A percentile compares a stretch with the other conserved stretches of the same genome.
These are phyloP conservation scores for Chaetomium strumarium DNA, from an alignment of 2,329 filamentous ascomycete genomes.

Conservation along the genomic window DNA sequence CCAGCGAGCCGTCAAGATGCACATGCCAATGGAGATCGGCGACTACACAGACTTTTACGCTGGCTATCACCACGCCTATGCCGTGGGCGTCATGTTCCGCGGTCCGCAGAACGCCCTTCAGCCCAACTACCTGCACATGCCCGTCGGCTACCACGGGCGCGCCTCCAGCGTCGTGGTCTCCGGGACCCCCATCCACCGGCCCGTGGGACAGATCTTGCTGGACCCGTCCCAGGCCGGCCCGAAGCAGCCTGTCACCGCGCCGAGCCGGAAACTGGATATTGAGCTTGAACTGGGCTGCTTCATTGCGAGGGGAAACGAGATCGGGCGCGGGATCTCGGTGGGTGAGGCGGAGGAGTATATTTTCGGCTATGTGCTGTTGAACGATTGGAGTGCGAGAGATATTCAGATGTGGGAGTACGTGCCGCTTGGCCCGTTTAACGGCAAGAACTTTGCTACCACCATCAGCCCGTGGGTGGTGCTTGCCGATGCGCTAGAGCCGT, in stretches of 20 bases:
- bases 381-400: slow-evolving; percentile 81
- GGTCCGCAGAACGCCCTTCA: slow-evolving; percentile 67
- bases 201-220: slow-evolving; percentile 66
- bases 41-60: slow-evolving; percentile 87
- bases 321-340: slow-evolving; percentile 60
- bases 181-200: slow-evolving; percentile 66
- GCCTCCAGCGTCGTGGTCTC: slow-evolving; percentile 71
- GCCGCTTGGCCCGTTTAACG: slow-evolving; percentile 74
- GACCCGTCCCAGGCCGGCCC: slow-evolving; percentile 52
- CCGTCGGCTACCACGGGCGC: slow-evolving; percentile 76
- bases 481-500: slow-evolving; percentile 64
- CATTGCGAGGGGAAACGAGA: slow-evolving; percentile 56
- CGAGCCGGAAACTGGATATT: slow-evolving; percentile 65
- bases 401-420: slow-evolving; percentile 83
- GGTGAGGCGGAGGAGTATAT: slow-evolving; percentile 61
- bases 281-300: slow-evolving; percentile 78
- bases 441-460: slow-evolving; percentile 76
- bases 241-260: slow-evolving; percentile 57
- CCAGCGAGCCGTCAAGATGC: slow-evolving; percentile 54
- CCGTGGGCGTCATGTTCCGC: slow-evolving; percentile 64
- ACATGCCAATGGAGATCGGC: slow-evolving; percentile 71
- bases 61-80: slow-evolving; percentile 69
- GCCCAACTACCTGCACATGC: slow-evolving; percentile 75
- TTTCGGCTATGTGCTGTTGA: slow-evolving; percentile 77
- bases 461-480: slow-evolving; percentile 77